Conservation (phyloP, 805 yeast genomes). For the Starmerella gropengiesseri region DNA sequence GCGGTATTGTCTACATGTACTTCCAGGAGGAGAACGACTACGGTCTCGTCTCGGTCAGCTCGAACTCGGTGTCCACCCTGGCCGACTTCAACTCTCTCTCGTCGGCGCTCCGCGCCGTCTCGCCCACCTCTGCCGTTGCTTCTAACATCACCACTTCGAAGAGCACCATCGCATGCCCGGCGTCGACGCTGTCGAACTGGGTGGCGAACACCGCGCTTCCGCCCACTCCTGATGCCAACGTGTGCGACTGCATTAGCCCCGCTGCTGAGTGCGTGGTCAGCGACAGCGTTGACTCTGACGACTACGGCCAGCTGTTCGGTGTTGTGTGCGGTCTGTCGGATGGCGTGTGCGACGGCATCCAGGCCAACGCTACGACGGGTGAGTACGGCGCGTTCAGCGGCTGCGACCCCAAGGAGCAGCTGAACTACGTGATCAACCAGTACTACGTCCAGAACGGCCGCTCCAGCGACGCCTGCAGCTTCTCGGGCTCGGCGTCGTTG, state of each 20-base stretch:
- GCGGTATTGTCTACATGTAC: conserved; percentile 89
- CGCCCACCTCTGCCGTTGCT: conserved; percentile 40
- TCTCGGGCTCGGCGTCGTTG: conserved; percentile 57
- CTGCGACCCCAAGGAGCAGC: conserved; percentile 61
- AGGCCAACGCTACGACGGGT: conserved; percentile 52
- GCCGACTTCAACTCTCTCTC: conserved; percentile 49
- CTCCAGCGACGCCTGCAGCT: conserved; percentile 50
- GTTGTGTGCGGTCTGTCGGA: conserved; percentile 47
- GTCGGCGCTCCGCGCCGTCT: conserved; percentile 41
- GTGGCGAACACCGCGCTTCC: conserved; percentile 57
- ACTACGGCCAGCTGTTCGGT: conserved; percentile 52
- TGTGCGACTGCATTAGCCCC: conserved; percentile 51
- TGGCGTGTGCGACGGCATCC: conserved; percentile 51
- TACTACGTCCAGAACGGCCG: conserved; percentile 45
- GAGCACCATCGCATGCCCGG: conserved; percentile 37
- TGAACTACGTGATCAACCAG: conserved; percentile 53
- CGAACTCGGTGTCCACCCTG: conserved; percentile 44
- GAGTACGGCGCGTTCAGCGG: conserved; percentile 60
- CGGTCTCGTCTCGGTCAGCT: conserved; percentile 58
- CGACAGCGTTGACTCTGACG: conserved; percentile 39
- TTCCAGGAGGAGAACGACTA: conserved; percentile 73
- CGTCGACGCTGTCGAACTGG: conserved; percentile 45
- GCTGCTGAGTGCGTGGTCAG: conserved; percentile 52
- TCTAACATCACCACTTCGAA: conserved; percentile 33
- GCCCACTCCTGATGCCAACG: conserved; percentile 59